A percentile compares a stretch with the other conserved stretches of the same genome.
phyloP scores from a whole-genome alignment of 208 protist species.

The Leishmania braziliensis region DNA sequence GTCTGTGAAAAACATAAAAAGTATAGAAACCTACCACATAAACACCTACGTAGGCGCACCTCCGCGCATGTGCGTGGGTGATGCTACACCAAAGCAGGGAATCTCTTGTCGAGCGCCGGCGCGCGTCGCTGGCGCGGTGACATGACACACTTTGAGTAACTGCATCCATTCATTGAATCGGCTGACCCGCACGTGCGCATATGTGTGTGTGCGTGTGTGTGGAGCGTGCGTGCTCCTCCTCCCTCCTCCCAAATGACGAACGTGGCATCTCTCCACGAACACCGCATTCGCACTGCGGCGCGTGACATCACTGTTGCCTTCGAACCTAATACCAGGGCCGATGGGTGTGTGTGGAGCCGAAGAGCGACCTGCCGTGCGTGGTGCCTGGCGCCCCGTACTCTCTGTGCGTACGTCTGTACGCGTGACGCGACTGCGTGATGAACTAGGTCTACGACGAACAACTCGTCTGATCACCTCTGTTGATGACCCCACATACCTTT shows the following conservation, averaged over 20 bases:
- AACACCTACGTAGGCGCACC: neutral
- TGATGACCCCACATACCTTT: conserved; percentile 26
- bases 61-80: conserved; percentile 2
- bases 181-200: neutral
- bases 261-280: conserved; percentile 26
- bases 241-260: conserved; percentile 8
- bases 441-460: too few relatives aligned
- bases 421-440: too few relatives aligned
- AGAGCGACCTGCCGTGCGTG: too few relatives aligned
- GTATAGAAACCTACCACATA: neutral
- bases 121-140: conserved; percentile 29
- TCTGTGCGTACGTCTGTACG: too few relatives aligned
- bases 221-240: neutral
- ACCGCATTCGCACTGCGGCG: conserved; percentile 20
- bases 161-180: conserved; percentile 30
- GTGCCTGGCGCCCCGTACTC: too few relatives aligned
- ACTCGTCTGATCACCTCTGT: conserved; percentile 26
- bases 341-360: too few relatives aligned
- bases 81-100: conserved; percentile 45
- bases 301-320: conserved; percentile 24
- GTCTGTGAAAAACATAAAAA: neutral
- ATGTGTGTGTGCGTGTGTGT: neutral
- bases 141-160: conserved; percentile 46
- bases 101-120: conserved; percentile 44
- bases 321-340: conserved; percentile 34